Evolutionary conservation across 2,329 filamentous ascomycete genomes (phyloP).

Genomic region (Hansfordia pulvinata): DNA sequence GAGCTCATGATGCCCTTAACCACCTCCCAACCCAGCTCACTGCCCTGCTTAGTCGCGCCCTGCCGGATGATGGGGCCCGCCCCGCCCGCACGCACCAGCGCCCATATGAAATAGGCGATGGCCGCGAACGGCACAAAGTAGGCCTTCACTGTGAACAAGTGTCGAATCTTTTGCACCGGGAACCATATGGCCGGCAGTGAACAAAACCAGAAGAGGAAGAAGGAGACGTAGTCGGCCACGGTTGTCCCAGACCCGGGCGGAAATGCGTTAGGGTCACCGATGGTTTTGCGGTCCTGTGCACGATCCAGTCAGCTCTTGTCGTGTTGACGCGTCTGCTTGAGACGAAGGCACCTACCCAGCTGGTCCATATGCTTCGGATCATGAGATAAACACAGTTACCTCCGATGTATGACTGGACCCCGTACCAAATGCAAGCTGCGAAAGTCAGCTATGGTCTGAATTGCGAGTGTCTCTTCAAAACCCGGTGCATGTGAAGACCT

Average conservation of each 20-base stretch:
- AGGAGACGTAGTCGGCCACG: slow-evolving; percentile 64
- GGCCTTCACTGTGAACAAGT: slow-evolving; percentile 84
- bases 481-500: slow-evolving; percentile 8
- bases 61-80: slow-evolving; percentile 73
- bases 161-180: slow-evolving; percentile 75
- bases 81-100: slow-evolving; percentile 67
- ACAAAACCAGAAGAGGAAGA: slow-evolving; percentile 75
- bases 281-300: slow-evolving; percentile 30
- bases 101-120: slow-evolving; percentile 78
- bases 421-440: slow-evolving; percentile 70
- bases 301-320: slow-evolving; percentile 4
- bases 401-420: slow-evolving; percentile 76
- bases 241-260: slow-evolving; percentile 51
- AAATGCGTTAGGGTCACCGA: slow-evolving; percentile 61
- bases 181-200: slow-evolving; percentile 81
- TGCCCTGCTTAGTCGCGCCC: slow-evolving; percentile 47
- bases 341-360: slow-evolving; percentile 45
- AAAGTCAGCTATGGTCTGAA: too few relatives aligned
- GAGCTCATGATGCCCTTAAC: slow-evolving; percentile 78
- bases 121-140: slow-evolving; percentile 74
- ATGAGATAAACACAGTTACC: slow-evolving; percentile 77
- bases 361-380: slow-evolving; percentile 73
- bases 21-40: slow-evolving; percentile 65
- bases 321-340: too few relatives aligned
- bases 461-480: too few relatives aligned